A percentile compares a stretch with the other conserved stretches of the same genome.
These are phyloP conservation scores for Rhododendron mucronatum DNA, from an alignment of 148 eudicot genomes.

Conservation along the genomic window DNA sequence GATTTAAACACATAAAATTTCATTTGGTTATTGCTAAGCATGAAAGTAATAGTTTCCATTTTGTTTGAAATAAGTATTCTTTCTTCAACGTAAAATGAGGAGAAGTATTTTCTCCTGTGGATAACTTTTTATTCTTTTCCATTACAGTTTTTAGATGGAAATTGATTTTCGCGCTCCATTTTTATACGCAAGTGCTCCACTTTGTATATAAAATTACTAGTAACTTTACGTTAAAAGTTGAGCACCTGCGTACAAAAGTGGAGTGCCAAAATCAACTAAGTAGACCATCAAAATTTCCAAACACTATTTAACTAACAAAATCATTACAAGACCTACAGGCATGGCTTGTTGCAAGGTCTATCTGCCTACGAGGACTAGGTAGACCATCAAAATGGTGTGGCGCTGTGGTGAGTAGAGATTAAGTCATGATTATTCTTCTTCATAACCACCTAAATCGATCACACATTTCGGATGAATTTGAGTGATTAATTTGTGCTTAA, in stretches of 20 bases:
- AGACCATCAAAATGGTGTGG: conserved; percentile 3
- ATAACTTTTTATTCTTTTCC: neutral
- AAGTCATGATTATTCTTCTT: neutral
- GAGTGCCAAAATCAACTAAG: too few relatives aligned
- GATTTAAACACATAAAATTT: too few relatives aligned
- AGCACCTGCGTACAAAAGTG: too few relatives aligned
- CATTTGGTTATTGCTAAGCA: too few relatives aligned
- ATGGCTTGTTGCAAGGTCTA: neutral
- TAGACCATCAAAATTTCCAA: too few relatives aligned
- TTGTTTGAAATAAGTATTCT: neutral
- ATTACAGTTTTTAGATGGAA: too few relatives aligned
- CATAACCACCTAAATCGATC: neutral
- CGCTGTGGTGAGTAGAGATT: neutral
- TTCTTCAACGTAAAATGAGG: neutral
- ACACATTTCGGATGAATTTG: neutral
- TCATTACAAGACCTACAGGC: neutral
- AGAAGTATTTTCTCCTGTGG: neutral
- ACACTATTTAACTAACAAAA: too few relatives aligned
- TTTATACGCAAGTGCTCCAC: too few relatives aligned
- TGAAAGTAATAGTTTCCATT: neutral
- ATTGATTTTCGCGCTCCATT: too few relatives aligned
- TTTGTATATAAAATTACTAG: too few relatives aligned
- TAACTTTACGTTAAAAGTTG: too few relatives aligned
- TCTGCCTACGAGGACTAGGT: neutral
- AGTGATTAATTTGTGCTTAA: neutral